Base-by-base conservation (phyloP, 352 stramenopile genomes). In the Phytophthora podocarpi region DNA sequence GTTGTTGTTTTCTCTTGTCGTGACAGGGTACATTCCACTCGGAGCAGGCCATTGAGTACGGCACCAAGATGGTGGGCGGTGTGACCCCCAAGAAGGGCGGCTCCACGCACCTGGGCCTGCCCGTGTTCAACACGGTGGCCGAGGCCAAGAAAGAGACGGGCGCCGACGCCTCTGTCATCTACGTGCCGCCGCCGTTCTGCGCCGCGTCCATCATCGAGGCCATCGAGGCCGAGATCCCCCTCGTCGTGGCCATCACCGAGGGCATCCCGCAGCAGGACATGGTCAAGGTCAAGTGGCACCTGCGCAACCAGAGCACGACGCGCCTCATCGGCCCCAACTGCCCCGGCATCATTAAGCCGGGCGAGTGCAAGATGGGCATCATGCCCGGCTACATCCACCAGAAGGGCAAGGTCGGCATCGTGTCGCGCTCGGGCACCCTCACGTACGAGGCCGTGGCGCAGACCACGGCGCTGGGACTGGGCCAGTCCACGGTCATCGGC, bases 311-410 rank as follows among this genome's bases (percentile, higher is more conserved):
- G 72, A 96, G 74, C 59, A 95, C 79, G 34, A 99, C 97, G 51
- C 87, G 98, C 37, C 85, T 99, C 28, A 99, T 99, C 67, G 98
- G 98, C 31, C 98, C 98, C 39, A 99, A 99, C 87, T 99, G 98
- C 86, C 98, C 98, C 28, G 98, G 98, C 63, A 99, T 99, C 70
- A 99, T 99, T 88, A 99, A 99, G 85, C 97, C 98, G 0, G 97
- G 96, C 41, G 98, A 99, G 84, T 99, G 96, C 76, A 99, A 99
- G 81, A 99, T 99, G 83, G 98, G 98, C 54, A 99, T 99, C 81
- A 99, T 99, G 98, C 98, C 98, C 51, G 98, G 97, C 48, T 99
- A 99, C 87, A 99, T 99, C 82, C 97, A 99, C 80, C 89, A 86
- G 70, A 87, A 87, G 58, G 97, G 98, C 47, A 99, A 98, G 79